Evolutionary conservation across 345 rosid species (phyloP).

Genomic region (Gossypium thurberi): DNA sequence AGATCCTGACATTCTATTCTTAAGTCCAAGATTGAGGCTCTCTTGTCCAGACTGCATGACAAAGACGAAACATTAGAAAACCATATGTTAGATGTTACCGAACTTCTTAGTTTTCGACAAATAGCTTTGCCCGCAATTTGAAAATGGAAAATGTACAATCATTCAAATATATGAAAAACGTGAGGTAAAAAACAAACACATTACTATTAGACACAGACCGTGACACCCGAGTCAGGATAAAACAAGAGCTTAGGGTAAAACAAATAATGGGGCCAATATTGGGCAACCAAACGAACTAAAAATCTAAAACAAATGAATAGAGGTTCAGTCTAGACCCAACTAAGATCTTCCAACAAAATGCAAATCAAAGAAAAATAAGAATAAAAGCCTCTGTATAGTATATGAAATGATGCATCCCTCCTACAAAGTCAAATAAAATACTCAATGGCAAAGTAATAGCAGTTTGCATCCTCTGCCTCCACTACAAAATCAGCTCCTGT

Average conservation of each 20-base stretch:
- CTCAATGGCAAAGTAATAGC: neutral
- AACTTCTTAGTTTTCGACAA: neutral
- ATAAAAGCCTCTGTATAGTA: neutral
- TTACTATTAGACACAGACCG: neutral
- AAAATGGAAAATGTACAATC: too few species aligned
- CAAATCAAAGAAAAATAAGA: neutral
- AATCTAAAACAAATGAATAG: neutral
- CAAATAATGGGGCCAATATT: neutral
- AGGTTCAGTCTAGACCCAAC: neutral
- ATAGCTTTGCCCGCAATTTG: too few species aligned
- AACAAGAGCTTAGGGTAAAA: neutral
- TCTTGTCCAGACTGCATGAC: slow-evolving; percentile 63
- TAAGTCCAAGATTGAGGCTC: slow-evolving; percentile 56
- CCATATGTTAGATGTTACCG: neutral
- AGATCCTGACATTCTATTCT: slow-evolving; percentile 76
- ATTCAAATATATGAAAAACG: neutral
- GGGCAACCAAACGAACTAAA: slow-evolving; percentile 6
- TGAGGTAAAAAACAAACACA: neutral
- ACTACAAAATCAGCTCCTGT: neutral
- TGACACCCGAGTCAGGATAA: neutral
- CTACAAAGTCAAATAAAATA: neutral
- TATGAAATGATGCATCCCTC: neutral
- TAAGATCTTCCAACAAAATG: neutral
- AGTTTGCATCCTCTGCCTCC: neutral
- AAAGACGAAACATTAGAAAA: slow-evolving; percentile 8